Evolutionary conservation across 1,284 basidiomycete species (phyloP).

Genomic region (Phlebopus sp.): DNA sequence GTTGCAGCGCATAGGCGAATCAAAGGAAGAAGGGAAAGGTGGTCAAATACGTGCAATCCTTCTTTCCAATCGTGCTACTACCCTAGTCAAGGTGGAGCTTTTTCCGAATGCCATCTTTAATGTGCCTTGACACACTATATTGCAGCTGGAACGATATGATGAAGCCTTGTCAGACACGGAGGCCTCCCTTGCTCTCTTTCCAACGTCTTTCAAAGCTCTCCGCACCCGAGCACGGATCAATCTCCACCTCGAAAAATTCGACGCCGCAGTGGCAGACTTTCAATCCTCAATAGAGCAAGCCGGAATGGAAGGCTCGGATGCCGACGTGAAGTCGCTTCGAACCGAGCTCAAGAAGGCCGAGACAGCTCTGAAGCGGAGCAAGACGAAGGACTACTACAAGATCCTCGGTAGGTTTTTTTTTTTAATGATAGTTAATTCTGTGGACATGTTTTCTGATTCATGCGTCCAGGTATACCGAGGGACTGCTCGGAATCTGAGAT

Average conservation of each 20-base stretch:
- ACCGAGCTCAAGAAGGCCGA: constrained; percentile 76
- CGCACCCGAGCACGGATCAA: constrained; percentile 82
- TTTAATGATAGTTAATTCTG: background rate
- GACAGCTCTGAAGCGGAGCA: constrained; percentile 73
- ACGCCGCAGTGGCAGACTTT: constrained; percentile 74
- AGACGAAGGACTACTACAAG: constrained; percentile 85
- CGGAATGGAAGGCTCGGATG: constrained; percentile 53
- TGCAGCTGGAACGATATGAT: constrained; percentile 58
- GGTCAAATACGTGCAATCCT: constrained; percentile 78
- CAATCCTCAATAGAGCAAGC: constrained; percentile 73
- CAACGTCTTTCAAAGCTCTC: constrained; percentile 79
- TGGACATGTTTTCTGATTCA: background rate
- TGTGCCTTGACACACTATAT: constrained; percentile 10
- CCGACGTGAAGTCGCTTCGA: constrained; percentile 62
- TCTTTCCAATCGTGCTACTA: constrained; percentile 82
- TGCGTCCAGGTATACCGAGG: constrained; percentile 40
- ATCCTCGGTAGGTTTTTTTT: constrained; percentile 46
- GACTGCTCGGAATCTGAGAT: constrained; percentile 68
- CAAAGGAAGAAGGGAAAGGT: constrained; percentile 66
- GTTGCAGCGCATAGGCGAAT: constrained; percentile 54
- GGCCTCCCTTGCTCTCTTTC: constrained; percentile 60
- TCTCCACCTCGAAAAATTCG: constrained; percentile 73
- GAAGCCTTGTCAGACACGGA: constrained; percentile 74
- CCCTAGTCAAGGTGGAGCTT: constrained; percentile 62
- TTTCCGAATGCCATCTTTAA: background rate